phyloP scores from a whole-genome alignment of 2,329 filamentous ascomycete species.

The Scopulariopsis brevicaulis region DNA sequence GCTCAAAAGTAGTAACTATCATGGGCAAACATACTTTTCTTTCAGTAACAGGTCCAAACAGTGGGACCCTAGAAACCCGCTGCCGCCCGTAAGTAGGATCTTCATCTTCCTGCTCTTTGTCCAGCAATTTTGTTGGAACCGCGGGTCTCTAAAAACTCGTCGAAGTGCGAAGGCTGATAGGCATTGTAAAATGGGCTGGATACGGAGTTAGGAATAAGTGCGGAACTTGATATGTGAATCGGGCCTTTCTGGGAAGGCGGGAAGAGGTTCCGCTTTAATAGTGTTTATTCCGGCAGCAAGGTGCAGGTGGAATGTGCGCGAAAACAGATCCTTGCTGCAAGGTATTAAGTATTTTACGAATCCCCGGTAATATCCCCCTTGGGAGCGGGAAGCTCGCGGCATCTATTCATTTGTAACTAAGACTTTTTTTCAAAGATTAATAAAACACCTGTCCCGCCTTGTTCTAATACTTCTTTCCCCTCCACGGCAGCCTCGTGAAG shows the following conservation, averaged over 20 bases:
- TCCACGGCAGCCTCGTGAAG: constrained; percentile 22
- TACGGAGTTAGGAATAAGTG: not conserved
- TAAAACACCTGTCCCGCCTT: constrained; percentile 12
- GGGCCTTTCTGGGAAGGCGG: not conserved
- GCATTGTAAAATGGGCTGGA: not conserved
- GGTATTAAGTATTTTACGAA: no score
- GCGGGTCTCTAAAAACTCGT: not conserved
- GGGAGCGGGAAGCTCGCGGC: no score
- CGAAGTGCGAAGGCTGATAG: not conserved
- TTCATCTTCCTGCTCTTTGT: not conserved
- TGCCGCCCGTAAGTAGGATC: not conserved
- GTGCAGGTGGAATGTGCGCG: not conserved
- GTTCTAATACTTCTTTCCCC: constrained; percentile 16
- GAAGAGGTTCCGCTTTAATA: not conserved
- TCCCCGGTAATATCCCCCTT: no score
- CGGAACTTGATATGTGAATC: not conserved
- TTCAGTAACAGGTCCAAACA: not conserved
- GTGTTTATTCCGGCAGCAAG: not conserved
- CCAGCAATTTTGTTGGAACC: not conserved
- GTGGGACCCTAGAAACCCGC: not conserved
- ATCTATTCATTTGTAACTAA: not conserved
- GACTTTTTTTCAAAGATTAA: constrained; percentile 18
- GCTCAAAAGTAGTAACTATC: not conserved
- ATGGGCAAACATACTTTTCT: not conserved
- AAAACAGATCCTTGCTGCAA: not conserved